A percentile compares a stretch with the other conserved stretches of the same genome.
phyloP scores from a whole-genome alignment of 192 early-diverging fungal species.

The Podila verticillata region DNA sequence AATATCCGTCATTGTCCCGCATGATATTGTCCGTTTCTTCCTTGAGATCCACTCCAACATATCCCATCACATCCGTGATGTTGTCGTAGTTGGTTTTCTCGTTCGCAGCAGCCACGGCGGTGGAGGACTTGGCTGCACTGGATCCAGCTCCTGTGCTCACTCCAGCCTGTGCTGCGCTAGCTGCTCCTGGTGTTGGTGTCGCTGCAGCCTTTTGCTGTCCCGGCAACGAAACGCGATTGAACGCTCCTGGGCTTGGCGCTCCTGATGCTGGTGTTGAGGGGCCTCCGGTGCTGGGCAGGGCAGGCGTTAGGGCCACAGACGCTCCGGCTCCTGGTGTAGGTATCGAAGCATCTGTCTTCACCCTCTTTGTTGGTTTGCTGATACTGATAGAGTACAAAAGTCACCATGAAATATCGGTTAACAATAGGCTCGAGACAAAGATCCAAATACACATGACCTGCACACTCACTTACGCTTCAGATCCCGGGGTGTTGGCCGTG shows the following conservation, averaged over 20 bases:
- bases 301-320: conserved; percentile 2
- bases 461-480: not conserved
- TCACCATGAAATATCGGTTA: not conserved
- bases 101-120: conserved; percentile 1
- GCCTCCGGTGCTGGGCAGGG: conserved; percentile 18
- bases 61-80: conserved; percentile 82
- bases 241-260: conserved; percentile 23
- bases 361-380: conserved; percentile 28
- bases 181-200: not conserved
- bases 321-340: conserved; percentile 13
- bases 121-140: conserved; percentile 4
- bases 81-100: conserved; percentile 61
- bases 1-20: conserved; percentile 46
- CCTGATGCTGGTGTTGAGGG: conserved; percentile 3
- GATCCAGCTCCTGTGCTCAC: conserved; percentile 11
- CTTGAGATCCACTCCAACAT: conserved; percentile 79
- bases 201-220: conserved; percentile 20
- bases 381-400: conserved; percentile 5
- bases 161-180: conserved; percentile 8
- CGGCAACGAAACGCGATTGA: conserved; percentile 40
- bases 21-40: conserved; percentile 72
- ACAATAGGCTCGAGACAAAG: not conserved
- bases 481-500: not conserved
- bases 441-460: not conserved
- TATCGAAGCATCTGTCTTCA: conserved; percentile 24